Evolutionary conservation across 2,329 filamentous ascomycete genomes (phyloP).

Genomic region (Pezicula neosporulosa): DNA sequence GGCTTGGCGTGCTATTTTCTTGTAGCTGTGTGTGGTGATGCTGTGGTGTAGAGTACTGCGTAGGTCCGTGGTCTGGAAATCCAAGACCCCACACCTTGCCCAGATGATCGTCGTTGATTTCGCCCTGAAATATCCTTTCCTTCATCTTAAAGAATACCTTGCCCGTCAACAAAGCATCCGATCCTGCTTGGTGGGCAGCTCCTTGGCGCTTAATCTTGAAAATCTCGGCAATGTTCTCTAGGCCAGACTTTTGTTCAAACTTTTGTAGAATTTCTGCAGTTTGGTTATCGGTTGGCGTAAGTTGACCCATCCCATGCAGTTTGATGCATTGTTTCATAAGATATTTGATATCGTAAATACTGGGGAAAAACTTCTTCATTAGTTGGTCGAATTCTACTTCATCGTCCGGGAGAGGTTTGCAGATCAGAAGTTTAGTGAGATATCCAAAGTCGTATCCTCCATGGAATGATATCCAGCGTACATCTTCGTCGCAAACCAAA

Average conservation of each 20-base stretch:
- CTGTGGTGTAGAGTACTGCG: constrained; percentile 35
- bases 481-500: constrained; percentile 79
- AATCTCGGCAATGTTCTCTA: constrained; percentile 91
- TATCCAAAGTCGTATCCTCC: constrained; percentile 98
- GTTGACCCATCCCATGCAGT: constrained; percentile 60
- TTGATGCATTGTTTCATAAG: constrained; percentile 86
- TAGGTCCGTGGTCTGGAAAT: constrained; percentile 52
- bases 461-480: constrained; percentile 97
- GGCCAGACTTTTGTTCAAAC: constrained; percentile 84
- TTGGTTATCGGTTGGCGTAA: constrained; percentile 58
- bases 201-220: constrained; percentile 88
- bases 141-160: constrained; percentile 93
- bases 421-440: constrained; percentile 87
- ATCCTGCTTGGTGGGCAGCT: constrained; percentile 86
- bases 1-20: constrained; percentile 46
- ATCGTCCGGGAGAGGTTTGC: constrained; percentile 78
- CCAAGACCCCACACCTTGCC: constrained; percentile 94
- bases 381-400: constrained; percentile 86
- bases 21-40: constrained; percentile 35
- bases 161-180: constrained; percentile 89
- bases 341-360: constrained; percentile 94
- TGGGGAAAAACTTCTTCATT: constrained; percentile 90
- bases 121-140: constrained; percentile 80
- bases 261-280: constrained; percentile 75
- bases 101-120: constrained; percentile 75